Base-by-base conservation (phyloP, 352 stramenopile genomes). In the Phytopythium kandeliae region DNA sequence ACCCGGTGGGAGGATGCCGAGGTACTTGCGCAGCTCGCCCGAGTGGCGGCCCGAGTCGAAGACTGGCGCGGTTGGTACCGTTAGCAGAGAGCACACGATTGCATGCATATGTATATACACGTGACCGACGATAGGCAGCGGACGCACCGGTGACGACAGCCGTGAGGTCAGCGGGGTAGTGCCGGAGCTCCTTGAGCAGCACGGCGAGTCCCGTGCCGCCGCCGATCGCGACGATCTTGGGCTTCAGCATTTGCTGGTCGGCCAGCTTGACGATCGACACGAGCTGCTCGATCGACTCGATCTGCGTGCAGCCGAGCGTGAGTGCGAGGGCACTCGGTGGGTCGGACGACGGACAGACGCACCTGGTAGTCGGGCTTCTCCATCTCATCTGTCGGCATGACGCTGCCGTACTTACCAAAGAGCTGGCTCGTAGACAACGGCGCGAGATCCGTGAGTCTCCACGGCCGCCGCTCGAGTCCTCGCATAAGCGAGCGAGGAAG, bases 41-140 rank as follows among this genome's bases (percentile, higher is more conserved):
- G 80, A 92, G 55, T 94, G 83, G 1, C 83, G 74, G 30, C 83
- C 83, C 26, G 83, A 94, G 54, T 94, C 83, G 44, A 94, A 94
- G 2, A 94, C 83, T 81, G 12, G 2, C 11, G 38, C n/a, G n/a
- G n/a, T n/a, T n/a, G n/a, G n/a, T n/a, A n/a, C n/a, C n/a, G n/a
- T n/a, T n/a, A n/a, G n/a, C n/a, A n/a, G n/a, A n/a, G n/a, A n/a
- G n/a, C n/a, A n/a, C n/a, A n/a, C n/a, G n/a, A n/a, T n/a, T n/a
- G n/a, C n/a, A n/a, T n/a, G n/a, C n/a, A n/a, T n/a, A n/a, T n/a
- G n/a, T n/a, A n/a, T n/a, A n/a, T n/a, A n/a, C n/a, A n/a, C n/a
- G n/a, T n/a, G n/a, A 30, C 21, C 12, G 11, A 52, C 17, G 49
- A 26, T 19, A 38, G 21, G 26, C 16, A 16, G 19, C 10, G 12